A percentile compares a stretch with the other conserved stretches of the same genome.
Evolutionary conservation across 257 asterid genomes (phyloP).

Genomic region (Solanum clarkiae): DNA sequence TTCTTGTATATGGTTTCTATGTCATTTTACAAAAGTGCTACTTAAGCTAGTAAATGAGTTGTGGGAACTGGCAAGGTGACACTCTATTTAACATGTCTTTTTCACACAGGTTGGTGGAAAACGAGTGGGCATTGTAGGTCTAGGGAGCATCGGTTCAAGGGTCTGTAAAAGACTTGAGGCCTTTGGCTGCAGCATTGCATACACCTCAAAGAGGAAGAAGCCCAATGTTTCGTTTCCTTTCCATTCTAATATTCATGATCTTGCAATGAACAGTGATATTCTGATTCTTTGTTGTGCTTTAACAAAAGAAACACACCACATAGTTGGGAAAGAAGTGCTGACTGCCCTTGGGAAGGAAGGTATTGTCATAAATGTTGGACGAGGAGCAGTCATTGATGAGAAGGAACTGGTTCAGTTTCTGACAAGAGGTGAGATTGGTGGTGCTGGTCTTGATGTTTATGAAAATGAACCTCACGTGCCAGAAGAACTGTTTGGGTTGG

Average conservation of each 20-base stretch:
- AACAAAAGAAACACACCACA: slow-evolving; percentile 40
- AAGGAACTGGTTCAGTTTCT: slow-evolving; percentile 41
- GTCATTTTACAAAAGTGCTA: neutral
- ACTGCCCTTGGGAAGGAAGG: slow-evolving; percentile 42
- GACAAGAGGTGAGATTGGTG: slow-evolving; percentile 45
- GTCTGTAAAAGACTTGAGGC: slow-evolving; percentile 47
- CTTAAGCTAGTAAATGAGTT: neutral
- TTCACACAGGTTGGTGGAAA: slow-evolving; percentile 49
- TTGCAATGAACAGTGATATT: slow-evolving; percentile 41
- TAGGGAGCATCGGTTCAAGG: slow-evolving; percentile 62
- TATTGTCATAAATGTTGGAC: slow-evolving; percentile 49
- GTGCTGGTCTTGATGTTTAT: slow-evolving; percentile 74
- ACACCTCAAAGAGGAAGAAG: slow-evolving; percentile 41
- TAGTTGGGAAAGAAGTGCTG: slow-evolving; percentile 37
- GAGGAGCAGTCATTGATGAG: slow-evolving; percentile 54
- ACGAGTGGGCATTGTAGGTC: slow-evolving; percentile 67
- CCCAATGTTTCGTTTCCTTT: slow-evolving; percentile 25
- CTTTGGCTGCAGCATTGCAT: slow-evolving; percentile 50
- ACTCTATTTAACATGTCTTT: neutral
- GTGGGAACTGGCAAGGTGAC: neutral
- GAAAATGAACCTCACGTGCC: slow-evolving; percentile 69
- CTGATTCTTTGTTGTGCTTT: slow-evolving; percentile 38
- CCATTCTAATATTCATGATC: slow-evolving; percentile 24
- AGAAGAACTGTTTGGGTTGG: slow-evolving; percentile 26
- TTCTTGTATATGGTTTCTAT: neutral